Conservation (phyloP, 345 rosid species). For the Toxicodendron radicans region DNA sequence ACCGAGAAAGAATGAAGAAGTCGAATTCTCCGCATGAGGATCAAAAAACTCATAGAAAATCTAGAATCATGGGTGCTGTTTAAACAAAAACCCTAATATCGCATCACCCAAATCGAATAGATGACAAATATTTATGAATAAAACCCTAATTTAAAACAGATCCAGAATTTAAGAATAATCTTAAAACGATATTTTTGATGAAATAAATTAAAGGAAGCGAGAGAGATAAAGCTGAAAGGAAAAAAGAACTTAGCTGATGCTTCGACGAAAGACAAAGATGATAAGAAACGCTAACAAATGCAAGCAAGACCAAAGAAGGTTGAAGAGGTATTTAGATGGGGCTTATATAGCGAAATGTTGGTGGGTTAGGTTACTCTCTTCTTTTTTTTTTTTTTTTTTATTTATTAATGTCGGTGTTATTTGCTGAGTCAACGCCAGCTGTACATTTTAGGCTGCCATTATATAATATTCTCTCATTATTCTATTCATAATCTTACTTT, state of each 20-base stretch:
- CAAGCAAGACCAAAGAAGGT: constrained; percentile 34
- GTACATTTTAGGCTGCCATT: too few relatives aligned
- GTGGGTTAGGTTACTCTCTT: too few relatives aligned
- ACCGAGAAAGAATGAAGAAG: constrained; percentile 89
- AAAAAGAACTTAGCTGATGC: constrained; percentile 31
- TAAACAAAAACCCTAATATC: constrained; percentile 17
- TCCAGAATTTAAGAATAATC: neutral
- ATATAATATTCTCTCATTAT: too few relatives aligned
- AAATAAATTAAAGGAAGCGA: neutral
- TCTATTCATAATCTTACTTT: too few relatives aligned
- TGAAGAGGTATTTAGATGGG: rapidly evolving
- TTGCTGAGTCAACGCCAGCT: constrained; percentile 43
- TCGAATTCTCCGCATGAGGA: constrained; percentile 69
- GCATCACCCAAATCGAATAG: constrained; percentile 11
- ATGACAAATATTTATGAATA: neutral
- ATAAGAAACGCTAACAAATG: neutral
- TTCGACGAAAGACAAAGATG: neutral
- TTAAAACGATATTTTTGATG: neutral
- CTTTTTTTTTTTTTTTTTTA: too few relatives aligned
- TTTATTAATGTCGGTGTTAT: constrained; percentile 32
- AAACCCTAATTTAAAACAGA: constrained; percentile 33
- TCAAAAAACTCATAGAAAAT: constrained; percentile 57
- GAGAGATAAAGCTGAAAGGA: neutral
- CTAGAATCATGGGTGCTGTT: constrained; percentile 40
- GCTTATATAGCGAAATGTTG: constrained; percentile 24